A percentile compares a stretch with the other conserved stretches of the same genome.
Evolutionary conservation across 1,139 yeast genomes (phyloP).

Genomic region (Debaryomyces subglobosus): DNA sequence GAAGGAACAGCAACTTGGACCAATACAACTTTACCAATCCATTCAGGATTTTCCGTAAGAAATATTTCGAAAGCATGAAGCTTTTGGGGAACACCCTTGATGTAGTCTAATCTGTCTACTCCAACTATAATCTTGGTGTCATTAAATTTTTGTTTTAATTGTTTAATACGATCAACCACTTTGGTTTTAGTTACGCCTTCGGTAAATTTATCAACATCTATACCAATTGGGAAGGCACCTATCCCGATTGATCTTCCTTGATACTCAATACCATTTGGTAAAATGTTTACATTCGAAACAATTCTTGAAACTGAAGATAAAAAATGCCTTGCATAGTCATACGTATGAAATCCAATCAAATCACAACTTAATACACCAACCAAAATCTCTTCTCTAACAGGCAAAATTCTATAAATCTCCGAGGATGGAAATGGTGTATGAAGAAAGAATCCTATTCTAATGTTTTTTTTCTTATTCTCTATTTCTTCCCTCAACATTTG

Average conservation of each 20-base stretch:
- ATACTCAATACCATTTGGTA: slow-evolving; percentile 89
- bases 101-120: slow-evolving; percentile 92
- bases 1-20: slow-evolving; percentile 98
- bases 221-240: slow-evolving; percentile 98
- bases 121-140: slow-evolving; percentile 88
- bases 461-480: slow-evolving; percentile 51
- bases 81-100: slow-evolving; percentile 97
- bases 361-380: slow-evolving; percentile 93
- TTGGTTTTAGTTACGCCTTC: slow-evolving; percentile 69
- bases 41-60: slow-evolving; percentile 90
- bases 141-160: slow-evolving; percentile 62
- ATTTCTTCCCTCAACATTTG: slow-evolving; percentile 78
- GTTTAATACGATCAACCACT: slow-evolving; percentile 67
- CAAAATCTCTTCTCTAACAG: slow-evolving; percentile 90
- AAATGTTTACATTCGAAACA: slow-evolving; percentile 70
- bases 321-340: slow-evolving; percentile 98
- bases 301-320: slow-evolving; percentile 89
- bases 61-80: slow-evolving; percentile 94
- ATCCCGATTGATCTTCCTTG: slow-evolving; percentile 78
- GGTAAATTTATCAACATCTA: slow-evolving; percentile 88
- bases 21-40: slow-evolving; percentile 95
- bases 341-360: slow-evolving; percentile 97
- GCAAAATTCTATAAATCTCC: slow-evolving; percentile 92
- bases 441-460: slow-evolving; percentile 87
- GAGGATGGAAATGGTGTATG: slow-evolving; percentile 99